Conservation (phyloP, 345 rosid genomes). For the Euclidium syriacum region DNA sequence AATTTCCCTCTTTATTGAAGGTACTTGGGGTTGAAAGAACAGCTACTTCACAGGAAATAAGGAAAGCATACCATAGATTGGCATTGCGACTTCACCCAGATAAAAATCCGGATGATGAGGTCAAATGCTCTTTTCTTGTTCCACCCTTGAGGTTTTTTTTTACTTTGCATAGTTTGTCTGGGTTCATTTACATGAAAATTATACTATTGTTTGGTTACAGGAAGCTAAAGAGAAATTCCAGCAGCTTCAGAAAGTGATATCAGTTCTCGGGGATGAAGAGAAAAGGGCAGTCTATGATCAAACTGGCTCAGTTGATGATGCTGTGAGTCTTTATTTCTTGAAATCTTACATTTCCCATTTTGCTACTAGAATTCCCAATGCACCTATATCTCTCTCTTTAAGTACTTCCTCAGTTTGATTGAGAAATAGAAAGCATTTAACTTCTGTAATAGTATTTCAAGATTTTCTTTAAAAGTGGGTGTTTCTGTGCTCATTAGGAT, state of each 20-base stretch:
- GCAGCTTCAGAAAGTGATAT: conserved; percentile 48
- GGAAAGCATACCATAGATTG: conserved; percentile 76
- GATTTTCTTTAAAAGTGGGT: background rate
- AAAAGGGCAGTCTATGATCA: conserved; percentile 77
- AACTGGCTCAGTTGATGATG: conserved; percentile 87
- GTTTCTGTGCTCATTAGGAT: conserved; percentile 44
- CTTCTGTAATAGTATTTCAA: background rate
- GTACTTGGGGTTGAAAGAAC: conserved; percentile 62
- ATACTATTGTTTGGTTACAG: background rate
- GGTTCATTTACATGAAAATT: background rate
- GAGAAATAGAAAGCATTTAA: background rate
- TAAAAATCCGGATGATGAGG: conserved; percentile 81
- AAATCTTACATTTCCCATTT: background rate
- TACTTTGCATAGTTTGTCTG: background rate
- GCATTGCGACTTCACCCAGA: conserved; percentile 82
- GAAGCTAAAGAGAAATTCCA: conserved; percentile 96
- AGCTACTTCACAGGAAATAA: conserved; percentile 72
- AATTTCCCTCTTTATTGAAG: conserved; percentile 28
- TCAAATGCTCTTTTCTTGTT: conserved; percentile 10
- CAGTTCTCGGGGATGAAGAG: conserved; percentile 85
- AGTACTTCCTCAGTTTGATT: background rate
- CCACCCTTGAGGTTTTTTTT: background rate
- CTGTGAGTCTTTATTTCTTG: conserved; percentile 71
- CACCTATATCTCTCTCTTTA: background rate
- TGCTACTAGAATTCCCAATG: background rate